phyloP scores from a whole-genome alignment of 2,329 filamentous ascomycete species.

The Cucurbitaria berberidis region DNA sequence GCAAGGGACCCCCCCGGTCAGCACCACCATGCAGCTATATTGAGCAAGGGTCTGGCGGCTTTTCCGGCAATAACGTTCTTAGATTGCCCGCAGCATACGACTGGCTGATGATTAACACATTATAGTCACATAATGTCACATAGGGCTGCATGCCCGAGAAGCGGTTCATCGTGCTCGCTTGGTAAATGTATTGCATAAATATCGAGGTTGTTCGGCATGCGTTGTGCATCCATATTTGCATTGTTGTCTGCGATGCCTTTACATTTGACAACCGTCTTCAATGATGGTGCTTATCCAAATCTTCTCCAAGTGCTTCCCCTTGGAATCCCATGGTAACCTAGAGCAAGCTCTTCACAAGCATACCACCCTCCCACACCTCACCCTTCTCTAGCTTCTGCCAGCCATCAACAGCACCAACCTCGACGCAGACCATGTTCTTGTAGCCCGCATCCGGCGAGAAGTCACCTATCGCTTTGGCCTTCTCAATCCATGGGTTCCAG shows the following conservation, averaged over 20 bases:
- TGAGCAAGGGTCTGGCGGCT: background rate
- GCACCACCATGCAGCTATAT: conserved; percentile 1
- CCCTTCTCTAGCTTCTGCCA: conserved; percentile 88
- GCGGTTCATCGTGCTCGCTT: conserved; percentile 2
- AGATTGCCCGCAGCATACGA: background rate
- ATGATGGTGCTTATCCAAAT: background rate
- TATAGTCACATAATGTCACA: background rate
- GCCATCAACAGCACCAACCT: conserved; percentile 80
- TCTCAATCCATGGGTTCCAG: conserved; percentile 96
- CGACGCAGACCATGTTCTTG: conserved; percentile 92
- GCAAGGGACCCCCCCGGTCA: conserved; percentile 16
- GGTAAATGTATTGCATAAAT: background rate
- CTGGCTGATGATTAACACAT: background rate
- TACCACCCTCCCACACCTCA: conserved; percentile 69
- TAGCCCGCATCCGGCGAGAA: conserved; percentile 89
- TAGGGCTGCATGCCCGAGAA: background rate
- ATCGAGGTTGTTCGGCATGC: background rate
- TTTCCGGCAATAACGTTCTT: background rate
- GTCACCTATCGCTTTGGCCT: conserved; percentile 80
- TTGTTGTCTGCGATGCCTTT: background rate
- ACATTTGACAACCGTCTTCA: background rate
- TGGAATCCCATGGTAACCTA: background rate
- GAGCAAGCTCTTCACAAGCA: conserved; percentile 58
- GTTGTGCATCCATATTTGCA: background rate
- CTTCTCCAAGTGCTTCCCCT: background rate